Base-by-base conservation (phyloP, 257 asterid genomes). In the Penstemon newberryi region DNA sequence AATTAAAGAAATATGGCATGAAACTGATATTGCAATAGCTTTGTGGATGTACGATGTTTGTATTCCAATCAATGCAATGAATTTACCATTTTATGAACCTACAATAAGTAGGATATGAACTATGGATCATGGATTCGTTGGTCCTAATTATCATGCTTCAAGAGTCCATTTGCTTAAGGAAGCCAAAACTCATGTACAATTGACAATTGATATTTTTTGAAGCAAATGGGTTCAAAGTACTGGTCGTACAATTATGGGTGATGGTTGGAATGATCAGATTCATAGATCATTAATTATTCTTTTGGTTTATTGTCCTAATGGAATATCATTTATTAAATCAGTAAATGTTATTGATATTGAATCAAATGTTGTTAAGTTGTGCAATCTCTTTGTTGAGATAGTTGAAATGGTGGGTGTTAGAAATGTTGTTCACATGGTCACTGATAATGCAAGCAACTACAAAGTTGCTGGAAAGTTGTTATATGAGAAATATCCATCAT, bases 1-100 rank as follows among this genome's bases (percentile, higher is more conserved):
- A 62, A 43, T 42, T 62, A 62, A 62, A 62, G 54, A 62, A 45
- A 43, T 10, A 45, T 62, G 67, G 67, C 56, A 62, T 62, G 67
- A 43, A 2, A 43, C 51, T 11, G 39, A 41, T 41, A 8, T 60
- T 37, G 6, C 49, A 0, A 3, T 60, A 12, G 65, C 51, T 40
- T 8, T 60, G 41, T 60, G 65, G 49, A 2, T 39, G 13, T 60
- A 39, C 12, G 44, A 36, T 11, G 4, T 12, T 7, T 56, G 62
- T 13, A 59, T 39, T 3, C 65, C 49, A 4, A 8, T 59, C 3
- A 59, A 59, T 40, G 12, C 41, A 38, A 1, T 4, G 5, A 59
- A 38, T 40, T 40, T 33, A 4, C 59, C 11, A 15, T 25, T 54
- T 8, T 33, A 7, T 56, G 42, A 36, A 56, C 11, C 39, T 39